phyloP scores from a whole-genome alignment of 305 asterid genomes.

The Fraxinus sp. region DNA sequence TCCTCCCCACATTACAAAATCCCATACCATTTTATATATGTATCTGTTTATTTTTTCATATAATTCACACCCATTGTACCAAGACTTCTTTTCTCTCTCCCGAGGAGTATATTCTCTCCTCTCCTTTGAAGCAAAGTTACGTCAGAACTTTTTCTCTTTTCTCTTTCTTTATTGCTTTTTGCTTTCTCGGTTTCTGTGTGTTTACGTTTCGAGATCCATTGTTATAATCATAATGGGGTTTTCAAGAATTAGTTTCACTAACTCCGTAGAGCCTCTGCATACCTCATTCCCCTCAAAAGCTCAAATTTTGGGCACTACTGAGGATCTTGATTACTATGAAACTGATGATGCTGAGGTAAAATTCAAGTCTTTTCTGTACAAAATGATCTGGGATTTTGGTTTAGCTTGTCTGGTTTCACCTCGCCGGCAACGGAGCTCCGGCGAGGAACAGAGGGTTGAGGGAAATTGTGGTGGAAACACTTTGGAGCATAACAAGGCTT shows the following conservation, averaged over 20 bases:
- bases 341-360: slow-evolving; percentile 42
- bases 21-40: slow-evolving; percentile 13
- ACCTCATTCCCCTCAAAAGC: slow-evolving; percentile 35
- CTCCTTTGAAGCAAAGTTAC: slow-evolving; percentile 64
- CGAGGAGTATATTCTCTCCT: slow-evolving; percentile 35
- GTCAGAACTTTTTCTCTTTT: slow-evolving; percentile 25
- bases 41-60: slow-evolving; percentile 21
- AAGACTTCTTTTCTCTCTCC: slow-evolving; percentile 27
- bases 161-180: slow-evolving; percentile 30
- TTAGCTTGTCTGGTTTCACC: slow-evolving; percentile 58
- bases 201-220: slow-evolving; percentile 35
- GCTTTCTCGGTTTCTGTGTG: slow-evolving; percentile 43
- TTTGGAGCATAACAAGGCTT: slow-evolving; percentile 78
- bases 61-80: slow-evolving; percentile 23
- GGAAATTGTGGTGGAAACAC: slow-evolving; percentile 21
- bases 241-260: slow-evolving; percentile 36
- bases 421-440: slow-evolving; percentile 45
- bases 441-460: slow-evolving; percentile 27
- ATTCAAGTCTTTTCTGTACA: slow-evolving; percentile 54
- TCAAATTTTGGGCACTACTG: slow-evolving; percentile 23
- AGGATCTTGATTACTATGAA: slow-evolving; percentile 21
- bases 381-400: slow-evolving; percentile 74
- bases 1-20: slow-evolving; percentile 18
- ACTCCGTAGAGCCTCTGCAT: slow-evolving; percentile 38
- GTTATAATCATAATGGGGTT: slow-evolving; percentile 46